Evolutionary conservation across 805 yeast genomes (phyloP).

Genomic region (Starmera amethionina): DNA sequence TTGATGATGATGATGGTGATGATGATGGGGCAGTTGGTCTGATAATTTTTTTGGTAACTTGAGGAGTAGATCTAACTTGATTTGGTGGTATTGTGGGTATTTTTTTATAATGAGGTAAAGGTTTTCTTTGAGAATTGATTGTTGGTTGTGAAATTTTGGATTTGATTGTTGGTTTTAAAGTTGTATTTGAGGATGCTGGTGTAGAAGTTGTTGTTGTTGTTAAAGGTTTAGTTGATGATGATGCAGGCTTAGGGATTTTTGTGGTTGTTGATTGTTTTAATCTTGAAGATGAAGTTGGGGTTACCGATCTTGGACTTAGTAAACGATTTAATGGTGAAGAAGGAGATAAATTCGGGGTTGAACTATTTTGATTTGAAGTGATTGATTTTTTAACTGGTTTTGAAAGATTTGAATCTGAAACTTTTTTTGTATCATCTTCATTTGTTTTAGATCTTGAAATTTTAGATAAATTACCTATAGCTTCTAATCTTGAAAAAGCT

Average conservation of each 20-base stretch:
- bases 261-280: background rate
- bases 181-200: background rate
- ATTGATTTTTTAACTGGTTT: constrained; percentile 1
- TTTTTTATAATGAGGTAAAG: background rate
- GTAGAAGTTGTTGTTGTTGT: constrained; percentile 7
- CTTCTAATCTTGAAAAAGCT: constrained; percentile 16
- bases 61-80: too few species aligned
- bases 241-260: constrained; percentile 6
- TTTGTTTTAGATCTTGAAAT: constrained; percentile 7
- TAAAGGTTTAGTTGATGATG: constrained; percentile 2
- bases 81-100: background rate
- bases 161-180: background rate
- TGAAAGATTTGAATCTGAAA: background rate
- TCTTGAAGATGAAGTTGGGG: background rate
- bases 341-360: constrained; percentile 1
- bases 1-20: constrained; percentile 1
- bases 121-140: background rate
- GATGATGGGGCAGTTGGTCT: constrained; percentile 7
- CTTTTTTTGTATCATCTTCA: background rate
- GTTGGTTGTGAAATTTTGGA: background rate
- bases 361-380: constrained; percentile 4
- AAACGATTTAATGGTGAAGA: background rate
- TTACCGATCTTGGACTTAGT: background rate
- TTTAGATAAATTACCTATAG: constrained; percentile 13
- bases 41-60: constrained; percentile 3